Conservation (phyloP, 2,329 filamentous ascomycete species). For the Teratosphaeria nubilosa region DNA sequence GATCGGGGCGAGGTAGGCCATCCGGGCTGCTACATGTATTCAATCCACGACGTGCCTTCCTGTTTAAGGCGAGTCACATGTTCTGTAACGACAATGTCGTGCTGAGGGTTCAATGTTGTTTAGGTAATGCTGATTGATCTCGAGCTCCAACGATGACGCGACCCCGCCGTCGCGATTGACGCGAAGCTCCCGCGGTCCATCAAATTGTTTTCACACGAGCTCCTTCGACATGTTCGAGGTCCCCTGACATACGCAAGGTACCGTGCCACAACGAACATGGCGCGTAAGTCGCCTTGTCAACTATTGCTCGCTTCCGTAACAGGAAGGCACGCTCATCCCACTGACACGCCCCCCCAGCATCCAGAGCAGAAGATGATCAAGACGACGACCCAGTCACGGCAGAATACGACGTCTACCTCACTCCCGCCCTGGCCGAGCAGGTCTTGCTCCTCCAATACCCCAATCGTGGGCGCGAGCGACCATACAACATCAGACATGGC, state of each 20-base stretch:
- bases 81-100: not conserved
- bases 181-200: not conserved
- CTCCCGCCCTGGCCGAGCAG: slow-evolving; percentile 51
- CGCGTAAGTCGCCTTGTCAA: slow-evolving; percentile 1
- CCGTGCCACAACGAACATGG: not conserved
- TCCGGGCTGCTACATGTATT: slow-evolving; percentile 29
- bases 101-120: not conserved
- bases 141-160: not conserved
- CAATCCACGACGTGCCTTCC: not conserved
- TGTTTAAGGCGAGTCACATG: not conserved
- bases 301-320: not conserved
- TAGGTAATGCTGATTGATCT: not conserved
- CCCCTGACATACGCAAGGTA: not conserved
- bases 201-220: not conserved
- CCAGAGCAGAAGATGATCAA: slow-evolving; percentile 19
- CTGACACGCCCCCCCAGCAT: not conserved
- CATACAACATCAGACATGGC: slow-evolving; percentile 47
- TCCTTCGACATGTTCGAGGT: not conserved
- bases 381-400: slow-evolving; percentile 40
- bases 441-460: slow-evolving; percentile 79
- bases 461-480: slow-evolving; percentile 57
- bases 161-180: not conserved
- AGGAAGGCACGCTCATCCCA: slow-evolving; percentile 1
- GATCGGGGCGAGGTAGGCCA: slow-evolving; percentile 93
- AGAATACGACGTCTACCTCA: slow-evolving; percentile 76